Percentiles rank a stretch among this genome's conserved stretches.
These are phyloP conservation scores for Simmondsia chinensis DNA, from an alignment of 148 eudicot genomes.

Conservation along the genomic window DNA sequence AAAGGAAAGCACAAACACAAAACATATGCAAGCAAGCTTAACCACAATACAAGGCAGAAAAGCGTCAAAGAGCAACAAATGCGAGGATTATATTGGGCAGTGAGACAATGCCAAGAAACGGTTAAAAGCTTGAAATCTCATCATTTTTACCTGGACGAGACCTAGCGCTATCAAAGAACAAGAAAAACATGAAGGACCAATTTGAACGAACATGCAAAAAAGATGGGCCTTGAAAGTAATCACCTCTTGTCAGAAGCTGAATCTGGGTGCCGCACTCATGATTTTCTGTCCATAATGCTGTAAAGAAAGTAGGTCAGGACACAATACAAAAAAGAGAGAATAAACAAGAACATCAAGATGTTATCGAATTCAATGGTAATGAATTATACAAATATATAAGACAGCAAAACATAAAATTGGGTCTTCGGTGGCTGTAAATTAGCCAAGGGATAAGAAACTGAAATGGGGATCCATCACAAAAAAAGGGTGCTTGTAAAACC, in stretches of 20 bases:
- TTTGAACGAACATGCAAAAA: too few species aligned
- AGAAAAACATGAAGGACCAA: constrained; percentile 17
- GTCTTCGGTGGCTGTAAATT: too few species aligned
- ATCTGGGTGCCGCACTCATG: constrained; percentile 64
- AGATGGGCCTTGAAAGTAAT: constrained; percentile 23
- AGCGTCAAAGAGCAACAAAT: constrained; percentile 17
- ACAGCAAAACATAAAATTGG: too few species aligned
- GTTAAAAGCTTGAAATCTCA: constrained; percentile 24
- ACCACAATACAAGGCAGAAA: background rate
- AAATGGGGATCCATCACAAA: too few species aligned
- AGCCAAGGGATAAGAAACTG: too few species aligned
- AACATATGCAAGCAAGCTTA: background rate
- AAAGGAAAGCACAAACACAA: constrained; percentile 9
- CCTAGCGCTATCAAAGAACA: too few species aligned
- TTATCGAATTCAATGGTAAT: too few species aligned
- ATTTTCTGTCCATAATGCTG: constrained; percentile 65
- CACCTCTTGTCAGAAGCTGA: constrained; percentile 57
- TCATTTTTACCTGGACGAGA: constrained; percentile 13
- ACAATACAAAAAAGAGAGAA: too few species aligned
- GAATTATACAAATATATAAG: too few species aligned
- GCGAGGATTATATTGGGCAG: constrained; percentile 44
- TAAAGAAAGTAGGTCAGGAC: constrained; percentile 56
- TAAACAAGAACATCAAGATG: too few species aligned
- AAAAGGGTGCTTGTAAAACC: too few species aligned
- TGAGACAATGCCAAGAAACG: constrained; percentile 39